Base-by-base conservation (phyloP, 495 filamentous ascomycete species). In the Diplogelasinospora grovesii region DNA sequence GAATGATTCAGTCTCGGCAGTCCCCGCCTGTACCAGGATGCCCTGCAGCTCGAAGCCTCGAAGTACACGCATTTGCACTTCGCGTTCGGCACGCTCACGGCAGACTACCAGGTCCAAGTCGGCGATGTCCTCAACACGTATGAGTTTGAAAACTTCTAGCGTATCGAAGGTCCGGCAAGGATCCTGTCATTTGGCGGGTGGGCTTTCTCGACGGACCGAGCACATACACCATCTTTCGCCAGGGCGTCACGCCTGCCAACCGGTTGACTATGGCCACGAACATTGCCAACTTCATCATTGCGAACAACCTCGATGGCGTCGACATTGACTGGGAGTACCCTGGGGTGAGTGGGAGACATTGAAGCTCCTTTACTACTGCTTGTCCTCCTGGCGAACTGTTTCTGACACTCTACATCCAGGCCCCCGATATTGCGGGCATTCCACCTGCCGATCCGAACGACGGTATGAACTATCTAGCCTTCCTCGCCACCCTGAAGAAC, bases 291-390 rank as follows among this genome's bases (percentile, higher is more conserved):
- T 53, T 63, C 22, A 21, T 62, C n/a, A 41, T 54, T 0, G 26
- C 53, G 2, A n/a, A 63, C 14, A 29, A 33, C 20, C 41, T 70
- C 0, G 66, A 68, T 30, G 60, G 63, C 4, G 31, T 59, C 11
- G 57, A 68, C 42, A 27, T 64, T 22, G 64, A 68, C 45, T 68
- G 64, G 64, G 64, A 68, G 33, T 67, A 69, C 31, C 68, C 67
- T 5, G 59, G 56, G 5, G 40, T 63, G 60, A 45, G n/a, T n/a
- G n/a, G n/a, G n/a, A n/a, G n/a, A n/a, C n/a, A n/a, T n/a, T n/a
- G n/a, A n/a, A n/a, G n/a, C n/a, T n/a, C n/a, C n/a, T n/a, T n/a
- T n/a, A n/a, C n/a, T n/a, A n/a, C n/a, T n/a, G n/a, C n/a, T n/a
- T n/a, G n/a, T n/a, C n/a, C n/a, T n/a, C n/a, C n/a, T n/a, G n/a